These are phyloP conservation scores for Gastrodia elata DNA, from an alignment of 106 monocot species.

Conservation along the genomic window DNA sequence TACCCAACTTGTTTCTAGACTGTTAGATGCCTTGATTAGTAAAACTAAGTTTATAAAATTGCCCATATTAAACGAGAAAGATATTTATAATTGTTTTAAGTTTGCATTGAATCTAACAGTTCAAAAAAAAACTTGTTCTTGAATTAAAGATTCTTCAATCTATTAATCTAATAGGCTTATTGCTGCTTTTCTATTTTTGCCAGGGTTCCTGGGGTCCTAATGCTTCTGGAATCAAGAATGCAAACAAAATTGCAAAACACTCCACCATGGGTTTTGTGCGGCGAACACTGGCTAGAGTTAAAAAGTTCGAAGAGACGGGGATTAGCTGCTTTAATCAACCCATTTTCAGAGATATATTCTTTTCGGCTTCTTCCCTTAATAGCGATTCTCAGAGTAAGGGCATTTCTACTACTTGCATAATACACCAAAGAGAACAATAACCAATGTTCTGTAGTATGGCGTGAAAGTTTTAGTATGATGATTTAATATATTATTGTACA, in stretches of 20 bases:
- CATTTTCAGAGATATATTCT: conserved; percentile 42
- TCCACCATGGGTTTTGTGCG: conserved; percentile 34
- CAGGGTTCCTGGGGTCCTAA: conserved; percentile 29
- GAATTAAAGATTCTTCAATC: too few species aligned
- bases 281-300: conserved; percentile 31
- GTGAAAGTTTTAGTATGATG: neutral
- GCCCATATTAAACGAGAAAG: too few species aligned
- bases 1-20: too few species aligned
- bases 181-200: neutral
- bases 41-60: too few species aligned
- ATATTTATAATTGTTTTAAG: neutral
- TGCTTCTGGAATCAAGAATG: conserved; percentile 37
- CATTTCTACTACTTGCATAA: too few species aligned
- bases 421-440: neutral
- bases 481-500: neutral
- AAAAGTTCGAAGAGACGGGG: conserved; percentile 37
- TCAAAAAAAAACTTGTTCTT: too few species aligned
- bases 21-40: too few species aligned
- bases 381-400: conserved; percentile 12
- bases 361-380: conserved; percentile 17
- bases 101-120: neutral
- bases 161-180: neutral
- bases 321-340: conserved; percentile 38
- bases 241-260: conserved; percentile 31
- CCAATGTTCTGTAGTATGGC: neutral